Conservation (phyloP, 495 filamentous ascomycete species). For the Rostrohypoxylon terebratum region DNA sequence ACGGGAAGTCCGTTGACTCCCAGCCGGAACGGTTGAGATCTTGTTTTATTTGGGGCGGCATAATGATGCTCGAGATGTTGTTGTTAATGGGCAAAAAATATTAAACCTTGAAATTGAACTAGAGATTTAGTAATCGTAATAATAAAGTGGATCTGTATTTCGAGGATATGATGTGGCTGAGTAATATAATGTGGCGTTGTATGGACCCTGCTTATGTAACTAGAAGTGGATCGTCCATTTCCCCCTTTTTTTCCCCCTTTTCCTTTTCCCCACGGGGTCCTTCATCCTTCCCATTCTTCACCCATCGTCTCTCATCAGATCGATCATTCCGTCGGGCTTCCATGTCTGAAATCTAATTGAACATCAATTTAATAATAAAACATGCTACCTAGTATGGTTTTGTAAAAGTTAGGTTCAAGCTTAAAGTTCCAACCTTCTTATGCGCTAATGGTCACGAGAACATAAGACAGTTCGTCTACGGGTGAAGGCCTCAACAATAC, state of each 20-base stretch:
- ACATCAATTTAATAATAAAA: not conserved
- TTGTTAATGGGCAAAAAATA: constrained; percentile 14
- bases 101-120: too few species aligned
- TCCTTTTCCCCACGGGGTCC: constrained; percentile 26
- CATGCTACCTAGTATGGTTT: not conserved
- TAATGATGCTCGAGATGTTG: constrained; percentile 36
- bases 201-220: not conserved
- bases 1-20: constrained; percentile 89
- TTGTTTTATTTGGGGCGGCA: constrained; percentile 84
- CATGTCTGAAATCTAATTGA: not conserved
- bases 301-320: not conserved
- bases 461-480: not conserved
- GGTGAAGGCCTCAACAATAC: not conserved
- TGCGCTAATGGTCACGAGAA: not conserved
- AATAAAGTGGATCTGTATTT: not conserved
- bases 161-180: constrained; percentile 15
- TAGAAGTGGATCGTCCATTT: not conserved
- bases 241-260: too few species aligned
- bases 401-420: constrained; percentile 14
- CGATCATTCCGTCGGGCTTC: not conserved
- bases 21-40: constrained; percentile 96
- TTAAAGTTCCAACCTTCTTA: constrained; percentile 10
- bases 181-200: not conserved
- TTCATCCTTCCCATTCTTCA: not conserved
- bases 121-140: constrained; percentile 1